Evolutionary conservation across 2,329 filamentous ascomycete genomes (phyloP), one percentile per base, ranked within the genome.

Genomic region (Calonectria pseudoreteaudii): DNA sequence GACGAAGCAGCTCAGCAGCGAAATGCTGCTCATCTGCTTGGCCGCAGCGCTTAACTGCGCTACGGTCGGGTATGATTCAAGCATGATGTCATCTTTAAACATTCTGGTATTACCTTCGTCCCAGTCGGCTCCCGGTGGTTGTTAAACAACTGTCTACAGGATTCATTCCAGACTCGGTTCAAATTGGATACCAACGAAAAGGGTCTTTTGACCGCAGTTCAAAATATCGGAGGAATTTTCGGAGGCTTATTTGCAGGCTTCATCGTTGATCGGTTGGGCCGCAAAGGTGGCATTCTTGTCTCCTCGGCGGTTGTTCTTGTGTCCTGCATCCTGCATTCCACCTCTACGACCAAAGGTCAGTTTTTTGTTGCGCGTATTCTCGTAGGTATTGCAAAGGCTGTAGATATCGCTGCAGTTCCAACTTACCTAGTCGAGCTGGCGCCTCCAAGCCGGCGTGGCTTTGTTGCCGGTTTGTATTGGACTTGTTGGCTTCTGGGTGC

Each of bases 351-450:
- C 20, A 68, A 62, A 56, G 72, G 49, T 0, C 72, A 74, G 13
- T 60, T 74, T 30, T 74, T 74, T 23, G 65, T 74, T 7, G 72
- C 53, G 11, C 72, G 72, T 5, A 74, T 74, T 28, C 65, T 74
- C 31, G 64, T 74, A 8, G 72, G 72, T 28, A 30, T 72, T 18
- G 72, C 72, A 49, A 74, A 74, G 72, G 67, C 72, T 2, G 66
- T 74, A 14, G 72, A 74, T 6, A 60, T 74, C 14, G 72, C 72
- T 11, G 70, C 72, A 18, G 72, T 74, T 4, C 72, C 72, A 2
- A 72, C 72, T 14, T 74, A 74, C 26, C 34, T 74, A 8, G 72
- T 74, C 9, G 72, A 74, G 31, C 72, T 74, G 13, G 72, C 72
- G 9, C 69, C 72, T 3, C 72, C 72, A 49, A 65, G 56, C 18